Conservation (phyloP, 306 rosid genomes). For the Chamaecrista fasciculata region DNA sequence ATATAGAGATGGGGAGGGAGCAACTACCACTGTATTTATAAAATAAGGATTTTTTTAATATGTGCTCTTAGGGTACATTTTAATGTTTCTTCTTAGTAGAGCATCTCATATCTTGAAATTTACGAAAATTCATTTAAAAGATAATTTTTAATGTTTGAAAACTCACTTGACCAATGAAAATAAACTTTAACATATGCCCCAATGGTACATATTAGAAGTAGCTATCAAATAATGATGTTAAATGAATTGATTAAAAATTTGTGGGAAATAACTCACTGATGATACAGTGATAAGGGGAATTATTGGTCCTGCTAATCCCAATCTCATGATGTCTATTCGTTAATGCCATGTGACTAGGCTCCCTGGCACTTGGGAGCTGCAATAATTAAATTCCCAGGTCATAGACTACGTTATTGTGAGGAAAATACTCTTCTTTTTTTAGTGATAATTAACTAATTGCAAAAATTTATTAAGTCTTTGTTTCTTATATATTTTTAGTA, state of each 20-base stretch:
- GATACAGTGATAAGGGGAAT: background rate
- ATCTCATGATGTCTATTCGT: slow-evolving; percentile 18
- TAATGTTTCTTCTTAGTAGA: too few relatives aligned
- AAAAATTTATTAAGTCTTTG: too few relatives aligned
- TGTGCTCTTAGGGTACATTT: too few relatives aligned
- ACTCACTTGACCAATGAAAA: too few relatives aligned
- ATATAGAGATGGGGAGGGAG: slow-evolving; percentile 38
- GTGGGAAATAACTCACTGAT: background rate
- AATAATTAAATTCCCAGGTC: slow-evolving; percentile 36
- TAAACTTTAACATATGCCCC: too few relatives aligned
- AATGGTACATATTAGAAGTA: too few relatives aligned
- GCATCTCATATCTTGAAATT: too few relatives aligned
- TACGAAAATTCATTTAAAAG: too few relatives aligned
- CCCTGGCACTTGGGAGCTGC: background rate
- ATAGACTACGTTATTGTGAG: slow-evolving; percentile 32
- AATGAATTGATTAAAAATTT: background rate
- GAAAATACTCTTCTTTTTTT: slow-evolving; percentile 10
- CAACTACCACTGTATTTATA: slow-evolving; percentile 43
- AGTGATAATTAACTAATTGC: too few relatives aligned
- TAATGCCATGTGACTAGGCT: slow-evolving; percentile 30
- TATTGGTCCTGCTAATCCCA: background rate
- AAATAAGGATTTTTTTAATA: too few relatives aligned
- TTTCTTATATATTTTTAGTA: too few relatives aligned
- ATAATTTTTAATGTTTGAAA: too few relatives aligned
- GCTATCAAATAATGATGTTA: background rate